Evolutionary conservation across 2,329 filamentous ascomycete species (phyloP), one percentile per base, ranked within the genome.

Genomic region (Penicillium olsonii): DNA sequence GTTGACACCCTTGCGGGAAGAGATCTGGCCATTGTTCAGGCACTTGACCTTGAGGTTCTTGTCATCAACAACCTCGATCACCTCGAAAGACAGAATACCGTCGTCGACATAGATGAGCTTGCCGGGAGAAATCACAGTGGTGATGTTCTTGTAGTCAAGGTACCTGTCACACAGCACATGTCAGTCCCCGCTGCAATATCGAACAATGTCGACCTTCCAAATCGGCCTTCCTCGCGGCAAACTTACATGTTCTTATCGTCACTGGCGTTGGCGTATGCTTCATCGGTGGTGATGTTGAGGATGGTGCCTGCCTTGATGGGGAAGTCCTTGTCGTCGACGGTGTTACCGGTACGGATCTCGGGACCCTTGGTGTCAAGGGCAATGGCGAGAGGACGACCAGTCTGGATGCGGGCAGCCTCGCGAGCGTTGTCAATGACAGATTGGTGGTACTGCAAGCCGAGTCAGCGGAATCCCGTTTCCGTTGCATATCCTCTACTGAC

Each of bases 141-240:
- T 96, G 77, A 99, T 97, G 83, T 99, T 99, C 86, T 95, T 95
- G 83, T 99, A 97, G 81, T 97, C 92, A 68, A 97, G 88, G 69
- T 91, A 96, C 86, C 89, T 92, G 56, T 37, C 26, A 45, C 46
- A 24, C 24, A 11, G 29, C 15, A 27, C 15, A 27, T 37, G 45
- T 65, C 47, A 66, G 57, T 51, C 33, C n/a, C 22, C 11, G 34
- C 43, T 24, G 33, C 34, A 24, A 38, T 24, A 10, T 14, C 38
- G 34, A 29, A 15, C 35, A 39, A 18, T 19, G 15, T 34, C 15
- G 31, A 7, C 15, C 5, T 11, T 27, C 7, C 17, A 29, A 50
- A 33, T 2, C 18, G 14, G 4, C 8, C n/a, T 26, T 14, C 12
- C 27, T 18, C 26, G n/a, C 20, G 19, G 27, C 18, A 46, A 60